Percentiles rank a stretch among this genome's conserved stretches.
phyloP scores from a whole-genome alignment of 1,284 basidiomycete species.

The Ceratobasidium sp. region DNA sequence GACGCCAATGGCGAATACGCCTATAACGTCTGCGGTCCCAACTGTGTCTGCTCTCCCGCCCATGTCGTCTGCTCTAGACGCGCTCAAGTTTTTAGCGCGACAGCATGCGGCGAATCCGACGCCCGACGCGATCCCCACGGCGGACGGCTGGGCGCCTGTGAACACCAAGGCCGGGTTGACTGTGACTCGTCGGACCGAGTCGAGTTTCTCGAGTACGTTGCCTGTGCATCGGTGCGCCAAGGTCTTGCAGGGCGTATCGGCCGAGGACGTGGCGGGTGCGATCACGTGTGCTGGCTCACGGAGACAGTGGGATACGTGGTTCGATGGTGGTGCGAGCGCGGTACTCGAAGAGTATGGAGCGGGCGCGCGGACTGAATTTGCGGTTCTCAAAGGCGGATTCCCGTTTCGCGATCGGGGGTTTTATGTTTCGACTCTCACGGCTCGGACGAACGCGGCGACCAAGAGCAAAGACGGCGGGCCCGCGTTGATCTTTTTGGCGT shows the following conservation, averaged over 20 bases:
- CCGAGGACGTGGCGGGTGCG: slow-evolving; percentile 87
- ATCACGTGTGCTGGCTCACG: slow-evolving; percentile 79
- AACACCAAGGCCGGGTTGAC: slow-evolving; percentile 82
- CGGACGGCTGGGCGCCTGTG: slow-evolving; percentile 85
- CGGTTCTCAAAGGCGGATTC: slow-evolving; percentile 81
- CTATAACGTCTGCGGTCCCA: slow-evolving; percentile 60
- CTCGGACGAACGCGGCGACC: slow-evolving; percentile 62
- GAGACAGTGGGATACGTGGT: slow-evolving; percentile 86
- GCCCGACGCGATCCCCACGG: slow-evolving; percentile 57
- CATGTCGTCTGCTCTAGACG: slow-evolving; percentile 83
- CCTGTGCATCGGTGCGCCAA: slow-evolving; percentile 91
- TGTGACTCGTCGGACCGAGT: slow-evolving; percentile 80
- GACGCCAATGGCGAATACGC: slow-evolving; percentile 7
- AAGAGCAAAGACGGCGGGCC: slow-evolving; percentile 55
- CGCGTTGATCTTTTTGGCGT: slow-evolving; percentile 77
- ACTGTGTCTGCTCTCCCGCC: slow-evolving; percentile 64
- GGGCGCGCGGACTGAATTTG: slow-evolving; percentile 77
- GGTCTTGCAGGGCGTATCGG: slow-evolving; percentile 94
- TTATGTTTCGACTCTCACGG: slow-evolving; percentile 81
- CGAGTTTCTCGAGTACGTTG: slow-evolving; percentile 83
- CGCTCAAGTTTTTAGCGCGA: slow-evolving; percentile 81
- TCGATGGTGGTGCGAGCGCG: slow-evolving; percentile 69
- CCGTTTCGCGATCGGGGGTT: slow-evolving; percentile 93
- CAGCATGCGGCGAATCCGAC: slow-evolving; percentile 66
- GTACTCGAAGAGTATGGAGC: slow-evolving; percentile 86